Percentiles rank a stretch among this genome's conserved stretches.
These are phyloP conservation scores for Striga hermonthica DNA, from an alignment of 305 asterid genomes.

Conservation along the genomic window DNA sequence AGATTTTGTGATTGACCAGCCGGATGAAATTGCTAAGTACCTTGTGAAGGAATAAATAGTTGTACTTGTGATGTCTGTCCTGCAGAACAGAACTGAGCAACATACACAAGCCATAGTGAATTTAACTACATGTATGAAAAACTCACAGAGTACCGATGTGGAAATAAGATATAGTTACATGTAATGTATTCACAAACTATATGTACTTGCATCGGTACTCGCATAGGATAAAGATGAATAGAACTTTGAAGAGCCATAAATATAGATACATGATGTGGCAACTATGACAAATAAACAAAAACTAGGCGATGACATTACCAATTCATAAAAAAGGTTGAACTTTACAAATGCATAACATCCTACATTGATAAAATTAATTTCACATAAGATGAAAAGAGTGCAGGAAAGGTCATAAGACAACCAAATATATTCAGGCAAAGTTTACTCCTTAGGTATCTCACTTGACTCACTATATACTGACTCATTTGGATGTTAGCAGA, in stretches of 20 bases:
- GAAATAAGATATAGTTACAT: slow-evolving; percentile 7
- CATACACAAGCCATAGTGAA: slow-evolving; percentile 28
- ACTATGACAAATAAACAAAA: slow-evolving; percentile 39
- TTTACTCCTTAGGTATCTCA: slow-evolving; percentile 15
- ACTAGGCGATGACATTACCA: slow-evolving; percentile 29
- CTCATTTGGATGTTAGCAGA: no score
- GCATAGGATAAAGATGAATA: slow-evolving; percentile 66
- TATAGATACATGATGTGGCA: slow-evolving; percentile 68
- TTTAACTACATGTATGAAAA: no score
- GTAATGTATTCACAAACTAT: no score
- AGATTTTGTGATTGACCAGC: slow-evolving; percentile 55
- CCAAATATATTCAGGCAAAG: neutral
- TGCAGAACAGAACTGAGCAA: slow-evolving; percentile 63
- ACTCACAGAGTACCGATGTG: slow-evolving; percentile 9
- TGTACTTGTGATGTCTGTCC: slow-evolving; percentile 61
- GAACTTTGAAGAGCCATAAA: slow-evolving; percentile 64
- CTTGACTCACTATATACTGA: neutral
- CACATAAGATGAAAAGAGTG: neutral
- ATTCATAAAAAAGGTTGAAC: slow-evolving; percentile 15
- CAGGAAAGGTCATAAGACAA: neutral
- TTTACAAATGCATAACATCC: neutral
- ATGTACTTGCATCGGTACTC: slow-evolving; percentile 44
- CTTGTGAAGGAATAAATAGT: slow-evolving; percentile 51
- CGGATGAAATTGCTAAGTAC: slow-evolving; percentile 67
- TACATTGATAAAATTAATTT: neutral